These are phyloP conservation scores for Colletotrichum sp. DNA, from an alignment of 2,329 filamentous ascomycete species.

Conservation along the genomic window DNA sequence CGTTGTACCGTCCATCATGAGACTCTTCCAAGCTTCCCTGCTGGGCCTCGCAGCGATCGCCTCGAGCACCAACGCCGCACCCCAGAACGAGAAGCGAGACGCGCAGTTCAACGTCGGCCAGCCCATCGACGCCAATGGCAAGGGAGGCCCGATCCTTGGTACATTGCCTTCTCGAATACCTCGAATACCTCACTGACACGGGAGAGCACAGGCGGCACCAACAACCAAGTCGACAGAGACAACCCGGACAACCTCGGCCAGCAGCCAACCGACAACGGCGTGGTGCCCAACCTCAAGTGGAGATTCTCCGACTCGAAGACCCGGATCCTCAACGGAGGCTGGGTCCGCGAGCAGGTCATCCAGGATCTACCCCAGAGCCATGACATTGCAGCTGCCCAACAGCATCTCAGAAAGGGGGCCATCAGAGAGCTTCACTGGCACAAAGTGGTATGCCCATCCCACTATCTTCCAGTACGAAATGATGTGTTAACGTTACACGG, in stretches of 20 bases:
- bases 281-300: constrained; percentile 73
- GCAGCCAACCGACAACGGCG: constrained; percentile 66
- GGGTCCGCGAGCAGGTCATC: constrained; percentile 70
- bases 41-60: neutral
- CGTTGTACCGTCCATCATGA: neutral
- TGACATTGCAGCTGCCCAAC: constrained; percentile 71
- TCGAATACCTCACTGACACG: neutral
- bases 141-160: constrained; percentile 65
- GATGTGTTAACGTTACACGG: neutral
- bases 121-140: constrained; percentile 61
- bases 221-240: constrained; percentile 63
- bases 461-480: neutral
- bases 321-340: constrained; percentile 66
- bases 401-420: constrained; percentile 70
- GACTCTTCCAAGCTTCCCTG: neutral
- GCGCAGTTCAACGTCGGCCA: constrained; percentile 54
- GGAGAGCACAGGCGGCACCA: constrained; percentile 62
- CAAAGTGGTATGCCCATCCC: constrained; percentile 54
- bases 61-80: neutral
- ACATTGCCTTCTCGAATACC: constrained; percentile 23
- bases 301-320: constrained; percentile 73
- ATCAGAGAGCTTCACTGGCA: constrained; percentile 74
- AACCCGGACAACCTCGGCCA: constrained; percentile 69
- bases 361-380: constrained; percentile 70
- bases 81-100: constrained; percentile 11